Evolutionary conservation across 768 basidiomycete genomes (phyloP).

Genomic region (Collybiopsis confluens): DNA sequence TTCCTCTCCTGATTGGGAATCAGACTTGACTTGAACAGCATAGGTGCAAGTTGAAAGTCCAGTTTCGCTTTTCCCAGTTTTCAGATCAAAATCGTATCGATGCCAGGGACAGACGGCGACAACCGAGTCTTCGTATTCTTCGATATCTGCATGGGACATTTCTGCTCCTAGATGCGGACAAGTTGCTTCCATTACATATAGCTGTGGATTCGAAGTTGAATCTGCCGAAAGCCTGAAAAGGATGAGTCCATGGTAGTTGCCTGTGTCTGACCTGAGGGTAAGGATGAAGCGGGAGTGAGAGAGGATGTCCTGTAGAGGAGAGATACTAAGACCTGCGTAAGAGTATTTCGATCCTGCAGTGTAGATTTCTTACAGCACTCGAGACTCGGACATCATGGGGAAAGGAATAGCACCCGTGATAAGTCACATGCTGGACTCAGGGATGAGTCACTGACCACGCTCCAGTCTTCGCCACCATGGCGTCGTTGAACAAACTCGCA

Average conservation of each 20-base stretch:
- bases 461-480: constrained; percentile 42
- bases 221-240: constrained; percentile 55
- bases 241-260: constrained; percentile 57
- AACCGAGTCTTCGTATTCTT: constrained; percentile 53
- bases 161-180: constrained; percentile 83
- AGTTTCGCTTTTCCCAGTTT: constrained; percentile 65
- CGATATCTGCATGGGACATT: constrained; percentile 77
- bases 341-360: not conserved
- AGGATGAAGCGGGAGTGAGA: constrained; percentile 59
- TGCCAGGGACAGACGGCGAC: constrained; percentile 79
- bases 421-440: too few species aligned
- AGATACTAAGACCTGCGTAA: not conserved
- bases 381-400: not conserved
- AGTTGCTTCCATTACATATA: constrained; percentile 77
- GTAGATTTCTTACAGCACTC: not conserved
- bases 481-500: constrained; percentile 86
- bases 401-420: not conserved
- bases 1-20: constrained; percentile 33
- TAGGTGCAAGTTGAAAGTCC: constrained; percentile 70
- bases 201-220: constrained; percentile 28
- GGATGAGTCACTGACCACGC: not conserved
- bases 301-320: constrained; percentile 22
- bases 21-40: constrained; percentile 43
- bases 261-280: constrained; percentile 55
- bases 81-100: constrained; percentile 71